These are phyloP conservation scores for Emydomyces testavorans DNA, from an alignment of 2,329 filamentous ascomycete genomes.

Conservation along the genomic window DNA sequence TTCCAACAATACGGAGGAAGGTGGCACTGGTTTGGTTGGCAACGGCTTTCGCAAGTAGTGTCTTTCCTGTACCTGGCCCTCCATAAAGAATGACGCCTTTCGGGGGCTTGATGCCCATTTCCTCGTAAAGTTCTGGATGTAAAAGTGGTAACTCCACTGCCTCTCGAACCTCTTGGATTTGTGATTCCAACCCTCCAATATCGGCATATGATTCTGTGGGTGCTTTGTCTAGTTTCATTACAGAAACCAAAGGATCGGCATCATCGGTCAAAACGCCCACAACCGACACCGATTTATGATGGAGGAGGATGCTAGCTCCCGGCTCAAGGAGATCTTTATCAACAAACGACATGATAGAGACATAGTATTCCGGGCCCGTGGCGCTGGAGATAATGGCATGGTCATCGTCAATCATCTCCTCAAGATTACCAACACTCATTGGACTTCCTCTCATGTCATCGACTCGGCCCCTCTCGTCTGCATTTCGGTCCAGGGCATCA, in stretches of 20 bases:
- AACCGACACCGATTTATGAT: slow-evolving; percentile 96
- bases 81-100: slow-evolving; percentile 99
- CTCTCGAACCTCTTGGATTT: slow-evolving; percentile 96
- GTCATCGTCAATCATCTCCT: slow-evolving; percentile 98
- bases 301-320: slow-evolving; percentile 84
- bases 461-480: slow-evolving; percentile 85
- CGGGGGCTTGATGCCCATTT: slow-evolving; percentile 99
- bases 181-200: slow-evolving; percentile 86
- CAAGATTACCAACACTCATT: slow-evolving; percentile 94
- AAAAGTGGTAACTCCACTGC: slow-evolving; percentile 90
- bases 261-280: slow-evolving; percentile 96
- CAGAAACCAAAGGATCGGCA: slow-evolving; percentile 84
- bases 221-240: slow-evolving; percentile 99
- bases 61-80: slow-evolving; percentile 94
- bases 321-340: slow-evolving; percentile 97
- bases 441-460: slow-evolving; percentile 98
- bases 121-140: slow-evolving; percentile 94
- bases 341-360: slow-evolving; percentile 99
- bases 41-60: slow-evolving; percentile 86
- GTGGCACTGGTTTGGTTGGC: slow-evolving; percentile 98
- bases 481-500: slow-evolving; percentile 75
- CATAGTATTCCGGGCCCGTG: slow-evolving; percentile 96
- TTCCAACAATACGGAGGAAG: slow-evolving; percentile 92
- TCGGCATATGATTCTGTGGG: slow-evolving; percentile 97
- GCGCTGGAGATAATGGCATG: slow-evolving; percentile 97